Conservation (phyloP, 2,329 filamentous ascomycete species). For the Chaetomiaceae sp. region DNA sequence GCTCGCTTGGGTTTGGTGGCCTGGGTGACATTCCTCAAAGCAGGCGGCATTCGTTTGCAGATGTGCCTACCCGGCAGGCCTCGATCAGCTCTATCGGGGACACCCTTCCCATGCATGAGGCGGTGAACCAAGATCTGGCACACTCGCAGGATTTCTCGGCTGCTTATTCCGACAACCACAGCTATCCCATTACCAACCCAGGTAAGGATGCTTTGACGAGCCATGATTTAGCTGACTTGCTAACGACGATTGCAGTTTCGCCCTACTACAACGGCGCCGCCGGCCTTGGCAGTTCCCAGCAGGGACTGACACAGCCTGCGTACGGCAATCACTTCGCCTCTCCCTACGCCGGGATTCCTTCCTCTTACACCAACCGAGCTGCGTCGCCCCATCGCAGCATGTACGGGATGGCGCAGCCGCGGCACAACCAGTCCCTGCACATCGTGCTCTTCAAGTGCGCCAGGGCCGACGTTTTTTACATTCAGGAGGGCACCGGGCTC, state of each 20-base stretch:
- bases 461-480: conserved; percentile 92
- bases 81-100: conserved; percentile 60
- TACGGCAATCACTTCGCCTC: conserved; percentile 43
- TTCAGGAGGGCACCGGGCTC: conserved; percentile 90
- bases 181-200: conserved; percentile 29
- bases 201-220: conserved; percentile 32
- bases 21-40: conserved; percentile 64
- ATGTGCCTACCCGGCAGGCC: conserved; percentile 59
- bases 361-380: conserved; percentile 46
- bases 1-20: conserved; percentile 61
- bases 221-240: background rate
- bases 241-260: conserved; percentile 28
- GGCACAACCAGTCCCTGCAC: conserved; percentile 68
- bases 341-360: conserved; percentile 43
- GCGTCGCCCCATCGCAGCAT: conserved; percentile 59
- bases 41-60: conserved; percentile 75
- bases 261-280: conserved; percentile 37
- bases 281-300: conserved; percentile 32
- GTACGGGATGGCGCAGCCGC: conserved; percentile 57
- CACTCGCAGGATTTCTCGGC: conserved; percentile 40
- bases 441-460: conserved; percentile 97
- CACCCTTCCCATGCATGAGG: conserved; percentile 44
- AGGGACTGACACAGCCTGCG: conserved; percentile 35
- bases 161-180: conserved; percentile 37
- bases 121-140: conserved; percentile 40